These are phyloP conservation scores for Cladorrhinum sp. DNA, from an alignment of 2,329 filamentous ascomycete genomes.

Conservation along the genomic window DNA sequence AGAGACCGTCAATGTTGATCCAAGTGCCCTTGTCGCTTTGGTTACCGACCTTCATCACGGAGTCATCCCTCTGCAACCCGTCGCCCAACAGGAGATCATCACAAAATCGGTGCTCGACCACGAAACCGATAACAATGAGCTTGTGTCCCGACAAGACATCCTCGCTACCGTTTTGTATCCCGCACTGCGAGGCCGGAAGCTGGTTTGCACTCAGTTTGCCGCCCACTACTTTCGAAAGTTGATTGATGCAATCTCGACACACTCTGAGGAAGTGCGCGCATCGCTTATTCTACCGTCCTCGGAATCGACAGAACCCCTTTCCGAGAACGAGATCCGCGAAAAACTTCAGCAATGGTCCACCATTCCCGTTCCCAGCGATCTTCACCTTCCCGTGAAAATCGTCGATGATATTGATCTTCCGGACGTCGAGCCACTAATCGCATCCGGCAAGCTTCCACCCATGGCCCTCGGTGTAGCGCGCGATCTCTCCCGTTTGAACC, in stretches of 20 bases:
- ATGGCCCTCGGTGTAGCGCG: constrained; percentile 38
- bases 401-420: constrained; percentile 44
- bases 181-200: constrained; percentile 50
- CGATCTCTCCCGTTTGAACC: constrained; percentile 47
- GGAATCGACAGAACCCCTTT: neutral
- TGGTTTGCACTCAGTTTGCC: constrained; percentile 67
- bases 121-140: constrained; percentile 56
- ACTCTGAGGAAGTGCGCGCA: constrained; percentile 56
- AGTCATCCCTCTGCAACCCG: constrained; percentile 34
- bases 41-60: constrained; percentile 70
- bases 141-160: constrained; percentile 36
- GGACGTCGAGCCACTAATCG: constrained; percentile 39
- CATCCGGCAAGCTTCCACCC: constrained; percentile 45
- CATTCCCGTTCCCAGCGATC: constrained; percentile 36
- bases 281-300: constrained; percentile 48
- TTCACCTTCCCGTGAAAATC: constrained; percentile 56
- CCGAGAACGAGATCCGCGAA: constrained; percentile 24
- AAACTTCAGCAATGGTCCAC: constrained; percentile 37
- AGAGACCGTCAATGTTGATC: constrained; percentile 57
- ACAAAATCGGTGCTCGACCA: constrained; percentile 50
- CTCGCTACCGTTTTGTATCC: constrained; percentile 59
- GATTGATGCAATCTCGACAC: constrained; percentile 60
- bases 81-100: constrained; percentile 56
- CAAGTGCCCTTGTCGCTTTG: constrained; percentile 68
- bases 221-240: constrained; percentile 65